Percentiles rank a stretch among this genome's conserved stretches.
Conservation (phyloP, 2,329 filamentous ascomycete genomes). For the Xylariaceae sp. region DNA sequence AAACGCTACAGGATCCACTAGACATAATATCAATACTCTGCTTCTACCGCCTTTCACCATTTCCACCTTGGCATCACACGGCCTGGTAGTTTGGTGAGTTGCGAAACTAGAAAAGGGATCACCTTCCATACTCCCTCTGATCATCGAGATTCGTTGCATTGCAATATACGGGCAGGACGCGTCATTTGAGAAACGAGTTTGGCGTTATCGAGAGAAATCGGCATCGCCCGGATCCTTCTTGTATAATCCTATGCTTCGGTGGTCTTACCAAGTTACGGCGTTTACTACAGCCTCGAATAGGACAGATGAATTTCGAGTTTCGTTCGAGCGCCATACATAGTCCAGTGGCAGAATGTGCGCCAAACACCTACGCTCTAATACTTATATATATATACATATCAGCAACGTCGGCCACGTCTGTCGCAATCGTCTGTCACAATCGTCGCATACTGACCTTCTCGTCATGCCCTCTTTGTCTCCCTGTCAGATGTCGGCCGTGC, state of each 20-base stretch:
- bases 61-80: neutral
- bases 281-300: neutral
- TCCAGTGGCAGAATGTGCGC: neutral
- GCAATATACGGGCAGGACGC: neutral
- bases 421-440: neutral
- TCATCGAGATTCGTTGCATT: neutral
- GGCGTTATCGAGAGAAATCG: neutral
- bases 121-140: neutral
- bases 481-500: neutral
- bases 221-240: neutral
- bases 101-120: neutral
- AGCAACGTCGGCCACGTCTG: neutral
- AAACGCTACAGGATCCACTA: constrained; percentile 3
- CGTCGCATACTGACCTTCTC: constrained; percentile 1
- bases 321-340: neutral
- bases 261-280: neutral
- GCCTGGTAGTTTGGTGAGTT: neutral
- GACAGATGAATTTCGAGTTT: constrained; percentile 3
- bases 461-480: neutral
- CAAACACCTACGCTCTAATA: neutral
- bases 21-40: constrained; percentile 4
- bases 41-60: neutral
- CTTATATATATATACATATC: neutral
- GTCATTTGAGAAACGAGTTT: neutral
- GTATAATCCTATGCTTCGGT: neutral